phyloP scores from a whole-genome alignment of 2,329 filamentous ascomycete species.

The Trichoderma koningii region DNA sequence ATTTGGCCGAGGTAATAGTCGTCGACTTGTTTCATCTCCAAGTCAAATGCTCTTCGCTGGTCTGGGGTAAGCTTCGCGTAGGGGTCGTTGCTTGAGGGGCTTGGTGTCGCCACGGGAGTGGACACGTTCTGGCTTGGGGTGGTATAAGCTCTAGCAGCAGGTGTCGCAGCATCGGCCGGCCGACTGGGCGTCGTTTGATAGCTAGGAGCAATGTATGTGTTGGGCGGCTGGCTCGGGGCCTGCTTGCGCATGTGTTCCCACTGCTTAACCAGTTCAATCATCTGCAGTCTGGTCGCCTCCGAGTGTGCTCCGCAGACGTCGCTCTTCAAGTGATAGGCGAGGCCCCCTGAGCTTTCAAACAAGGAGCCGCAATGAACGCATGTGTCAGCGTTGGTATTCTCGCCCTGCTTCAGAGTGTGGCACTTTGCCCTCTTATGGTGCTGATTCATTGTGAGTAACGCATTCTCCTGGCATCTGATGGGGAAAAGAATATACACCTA shows the following conservation, averaged over 20 bases:
- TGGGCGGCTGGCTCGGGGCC: background rate
- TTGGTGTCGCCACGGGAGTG: constrained; percentile 1
- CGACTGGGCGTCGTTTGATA: background rate
- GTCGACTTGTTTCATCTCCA: constrained; percentile 38
- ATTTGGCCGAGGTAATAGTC: constrained; percentile 46
- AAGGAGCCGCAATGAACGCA: constrained; percentile 50
- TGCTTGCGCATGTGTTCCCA: background rate
- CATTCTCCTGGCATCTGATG: background rate
- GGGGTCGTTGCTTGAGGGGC: constrained; percentile 40
- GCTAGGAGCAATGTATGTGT: background rate
- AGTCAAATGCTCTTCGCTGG: constrained; percentile 34
- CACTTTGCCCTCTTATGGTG: constrained; percentile 25
- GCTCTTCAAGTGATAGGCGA: constrained; percentile 49
- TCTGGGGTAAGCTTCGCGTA: constrained; percentile 48
- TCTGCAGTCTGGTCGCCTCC: constrained; percentile 19
- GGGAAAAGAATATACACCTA: constrained; percentile 28
- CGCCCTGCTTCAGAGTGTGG: background rate
- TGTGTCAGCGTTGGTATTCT: constrained; percentile 36
- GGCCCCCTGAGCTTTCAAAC: constrained; percentile 47
- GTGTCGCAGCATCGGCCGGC: background rate
- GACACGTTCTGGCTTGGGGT: constrained; percentile 4
- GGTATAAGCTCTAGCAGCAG: background rate
- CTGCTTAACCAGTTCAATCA: constrained; percentile 4
- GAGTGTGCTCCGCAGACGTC: constrained; percentile 50
- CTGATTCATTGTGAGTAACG: constrained; percentile 12